phyloP scores from a whole-genome alignment of 441 rosid species.

The Populus tomentosa region DNA sequence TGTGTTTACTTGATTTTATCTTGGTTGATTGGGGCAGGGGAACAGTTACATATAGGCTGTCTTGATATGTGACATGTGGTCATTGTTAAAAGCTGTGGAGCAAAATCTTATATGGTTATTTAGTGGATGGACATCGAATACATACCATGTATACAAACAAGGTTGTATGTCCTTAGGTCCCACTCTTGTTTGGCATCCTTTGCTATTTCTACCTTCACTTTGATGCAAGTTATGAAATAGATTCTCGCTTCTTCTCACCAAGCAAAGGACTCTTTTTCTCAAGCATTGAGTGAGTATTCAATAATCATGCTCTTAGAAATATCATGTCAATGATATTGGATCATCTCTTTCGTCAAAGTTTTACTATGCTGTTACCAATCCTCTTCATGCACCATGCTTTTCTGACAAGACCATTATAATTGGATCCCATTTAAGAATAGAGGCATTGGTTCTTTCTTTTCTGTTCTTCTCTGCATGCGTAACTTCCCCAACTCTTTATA shows the following conservation, averaged over 20 bases:
- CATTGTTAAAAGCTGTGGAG: neutral
- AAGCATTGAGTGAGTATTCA: neutral
- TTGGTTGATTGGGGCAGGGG: neutral
- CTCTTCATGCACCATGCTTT: neutral
- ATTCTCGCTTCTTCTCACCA: neutral
- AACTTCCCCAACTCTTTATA: neutral
- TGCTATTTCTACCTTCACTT: neutral
- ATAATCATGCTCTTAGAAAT: neutral
- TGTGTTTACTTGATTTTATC: neutral
- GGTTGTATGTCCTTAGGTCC: slow-evolving; percentile 1
- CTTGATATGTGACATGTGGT: neutral
- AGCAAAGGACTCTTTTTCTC: neutral
- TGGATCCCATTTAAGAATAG: neutral
- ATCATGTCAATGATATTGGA: neutral
- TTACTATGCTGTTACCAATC: neutral
- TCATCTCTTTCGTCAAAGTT: neutral
- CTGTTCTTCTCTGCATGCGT: neutral
- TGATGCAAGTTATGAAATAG: neutral
- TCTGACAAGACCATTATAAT: neutral
- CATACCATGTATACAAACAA: neutral
- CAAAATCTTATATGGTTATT: neutral
- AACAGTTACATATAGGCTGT: neutral
- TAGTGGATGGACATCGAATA: neutral
- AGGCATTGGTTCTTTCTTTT: neutral
- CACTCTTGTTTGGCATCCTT: neutral